Percentiles rank a stretch among this genome's conserved stretches.
Evolutionary conservation across 2,329 filamentous ascomycete genomes (phyloP).

Genomic region (Alternaria sp.): DNA sequence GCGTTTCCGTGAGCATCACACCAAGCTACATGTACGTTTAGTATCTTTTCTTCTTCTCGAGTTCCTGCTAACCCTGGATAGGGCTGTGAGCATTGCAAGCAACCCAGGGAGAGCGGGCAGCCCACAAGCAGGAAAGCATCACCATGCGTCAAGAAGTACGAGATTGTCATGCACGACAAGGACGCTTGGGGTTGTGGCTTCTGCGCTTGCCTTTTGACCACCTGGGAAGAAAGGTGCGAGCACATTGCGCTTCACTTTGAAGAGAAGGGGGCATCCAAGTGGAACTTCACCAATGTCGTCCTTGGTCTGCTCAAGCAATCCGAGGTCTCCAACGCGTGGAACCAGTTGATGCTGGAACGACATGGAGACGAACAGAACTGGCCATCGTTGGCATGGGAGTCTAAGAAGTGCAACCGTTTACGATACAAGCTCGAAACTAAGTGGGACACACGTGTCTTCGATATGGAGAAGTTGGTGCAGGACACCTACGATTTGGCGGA

Average conservation of each 20-base stretch:
- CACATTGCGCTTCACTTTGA: conserved; percentile 75
- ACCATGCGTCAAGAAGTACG: conserved; percentile 51
- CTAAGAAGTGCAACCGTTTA: conserved; percentile 68
- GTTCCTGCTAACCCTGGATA: conserved; percentile 29
- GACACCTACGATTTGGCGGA: conserved; percentile 65
- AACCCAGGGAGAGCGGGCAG: conserved; percentile 63
- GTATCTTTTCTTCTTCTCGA: background rate
- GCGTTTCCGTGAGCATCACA: conserved; percentile 73
- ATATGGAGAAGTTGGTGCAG: conserved; percentile 65
- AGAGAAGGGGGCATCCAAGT: conserved; percentile 67
- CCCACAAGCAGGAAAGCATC: conserved; percentile 64
- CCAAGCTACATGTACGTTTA: conserved; percentile 66
- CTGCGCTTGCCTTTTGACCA: conserved; percentile 69
- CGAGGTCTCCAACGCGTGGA: conserved; percentile 69
- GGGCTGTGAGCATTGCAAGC: conserved; percentile 70
- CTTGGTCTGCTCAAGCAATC: conserved; percentile 73
- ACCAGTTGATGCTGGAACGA: conserved; percentile 61
- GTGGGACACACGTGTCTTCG: conserved; percentile 61
- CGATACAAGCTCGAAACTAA: conserved; percentile 73
- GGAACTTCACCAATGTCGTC: conserved; percentile 74
- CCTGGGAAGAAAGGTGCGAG: conserved; percentile 72
- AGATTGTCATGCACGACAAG: conserved; percentile 64
- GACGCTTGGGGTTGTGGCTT: conserved; percentile 75
- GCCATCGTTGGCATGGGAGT: conserved; percentile 65
- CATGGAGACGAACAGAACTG: conserved; percentile 63